Evolutionary conservation across 768 basidiomycete species (phyloP).

Genomic region (Tulasnella sp.): DNA sequence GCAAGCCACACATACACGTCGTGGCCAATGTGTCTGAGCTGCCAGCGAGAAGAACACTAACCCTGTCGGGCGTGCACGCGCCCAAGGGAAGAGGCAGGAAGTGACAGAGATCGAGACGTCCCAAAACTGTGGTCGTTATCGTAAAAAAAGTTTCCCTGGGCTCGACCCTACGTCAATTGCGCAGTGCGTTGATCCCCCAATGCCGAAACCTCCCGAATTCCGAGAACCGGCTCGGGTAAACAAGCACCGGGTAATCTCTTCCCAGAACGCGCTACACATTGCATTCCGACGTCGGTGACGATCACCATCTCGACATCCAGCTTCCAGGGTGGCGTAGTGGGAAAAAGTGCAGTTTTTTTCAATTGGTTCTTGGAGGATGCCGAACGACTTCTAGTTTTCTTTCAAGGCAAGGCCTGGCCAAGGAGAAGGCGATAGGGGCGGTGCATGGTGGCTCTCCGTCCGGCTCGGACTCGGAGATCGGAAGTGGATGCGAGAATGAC

Average conservation of each 20-base stretch:
- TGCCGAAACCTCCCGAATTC: neutral
- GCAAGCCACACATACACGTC: neutral
- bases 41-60: neutral
- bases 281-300: neutral
- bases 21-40: neutral
- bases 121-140: neutral
- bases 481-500: neutral
- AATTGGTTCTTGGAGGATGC: neutral
- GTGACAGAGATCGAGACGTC: neutral
- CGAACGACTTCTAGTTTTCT: neutral
- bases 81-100: neutral
- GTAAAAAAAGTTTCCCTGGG: neutral
- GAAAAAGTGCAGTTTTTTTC: neutral
- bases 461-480: constrained; percentile 3
- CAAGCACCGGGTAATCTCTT: neutral
- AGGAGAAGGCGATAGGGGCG: neutral
- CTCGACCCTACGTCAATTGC: neutral
- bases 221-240: neutral
- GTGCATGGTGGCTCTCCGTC: neutral
- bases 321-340: neutral
- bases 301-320: neutral
- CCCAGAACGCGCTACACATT: neutral
- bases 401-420: neutral
- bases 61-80: neutral
- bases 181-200: neutral